Base-by-base conservation (phyloP, 177 flowering plant genomes). In the Telopea speciosissima region DNA sequence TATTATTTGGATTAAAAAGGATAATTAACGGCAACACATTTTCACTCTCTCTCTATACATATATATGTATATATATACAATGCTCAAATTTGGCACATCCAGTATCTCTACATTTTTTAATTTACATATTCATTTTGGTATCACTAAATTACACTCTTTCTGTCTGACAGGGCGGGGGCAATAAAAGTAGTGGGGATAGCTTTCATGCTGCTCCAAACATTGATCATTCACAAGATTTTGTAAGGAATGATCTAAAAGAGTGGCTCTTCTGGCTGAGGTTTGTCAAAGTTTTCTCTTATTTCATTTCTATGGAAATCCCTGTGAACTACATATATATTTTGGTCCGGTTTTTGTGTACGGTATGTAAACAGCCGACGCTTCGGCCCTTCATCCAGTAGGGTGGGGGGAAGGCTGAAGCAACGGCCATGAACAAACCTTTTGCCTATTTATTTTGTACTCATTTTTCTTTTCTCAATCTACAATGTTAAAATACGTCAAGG, bases 161-260 rank as follows among this genome's bases (percentile, higher is more conserved):
- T 71, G 16, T 63, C 11, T 60, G 73, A 23, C 88, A 95, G 98
- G 99, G 99, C 42, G 83, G 93, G 78, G 99, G 99, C 69, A 95
- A 93, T 78, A 95, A 91, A 74, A 93, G 99, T 72, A 95, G 96
- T 77, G 99, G 99, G 69, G 99, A 95, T 80, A 85, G 79, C 77
- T 95, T 95, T 76, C 99, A 95, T 84, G 99, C 98, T 69, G 99
- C 99, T 75, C 99, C 99, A 73, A 95, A 95, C 72, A 95, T 95
- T 73, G 99, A 95, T 75, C 99, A 95, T 77, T 95, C 99, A 45
- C 99, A 95, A 80, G 98, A 95, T 26, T 95, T 95, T 82, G 99
- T 95, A 72, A 87, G 97, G 83, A 88, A 86, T 45, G 99, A 91
- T 79, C 59, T 95, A 59, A 93, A 88, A 75, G 96, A 91, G 75